Percentiles rank a stretch among this genome's conserved stretches.
These are phyloP conservation scores for Nannizziopsis arthrosporioides DNA, from an alignment of 2,329 filamentous ascomycete species.

Conservation along the genomic window DNA sequence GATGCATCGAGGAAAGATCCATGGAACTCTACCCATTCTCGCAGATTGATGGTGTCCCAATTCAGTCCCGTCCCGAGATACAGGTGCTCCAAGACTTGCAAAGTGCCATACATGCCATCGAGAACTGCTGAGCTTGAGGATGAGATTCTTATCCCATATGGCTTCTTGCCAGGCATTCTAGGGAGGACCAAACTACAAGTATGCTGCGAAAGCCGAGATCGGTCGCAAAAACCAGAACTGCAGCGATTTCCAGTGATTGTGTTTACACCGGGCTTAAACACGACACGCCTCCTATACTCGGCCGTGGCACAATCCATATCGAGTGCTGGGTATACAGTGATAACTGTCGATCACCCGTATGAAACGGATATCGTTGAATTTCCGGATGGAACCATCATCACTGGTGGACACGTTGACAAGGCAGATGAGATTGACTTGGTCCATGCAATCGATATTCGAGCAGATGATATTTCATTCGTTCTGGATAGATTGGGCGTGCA, in stretches of 20 bases:
- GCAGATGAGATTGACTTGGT: constrained; percentile 7
- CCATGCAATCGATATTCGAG: constrained; percentile 11
- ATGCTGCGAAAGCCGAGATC: constrained; percentile 1
- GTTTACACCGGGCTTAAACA: constrained; percentile 8
- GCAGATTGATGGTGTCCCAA: constrained; percentile 13
- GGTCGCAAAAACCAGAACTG: neutral
- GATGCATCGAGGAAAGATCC: constrained; percentile 10
- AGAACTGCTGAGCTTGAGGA: constrained; percentile 8
- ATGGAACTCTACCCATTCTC: constrained; percentile 10
- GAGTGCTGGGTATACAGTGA: constrained; percentile 11
- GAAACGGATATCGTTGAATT: constrained; percentile 18
- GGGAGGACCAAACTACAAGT: constrained; percentile 7
- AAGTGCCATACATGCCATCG: constrained; percentile 9
- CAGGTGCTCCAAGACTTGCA: constrained; percentile 3
- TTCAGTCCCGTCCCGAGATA: constrained; percentile 11
- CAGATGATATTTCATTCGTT: constrained; percentile 12
- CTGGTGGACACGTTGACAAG: neutral
- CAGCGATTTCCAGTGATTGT: constrained; percentile 8
- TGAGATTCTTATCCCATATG: neutral
- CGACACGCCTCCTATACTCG: constrained; percentile 9
- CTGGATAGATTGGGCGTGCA: constrained; percentile 10
- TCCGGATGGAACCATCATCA: constrained; percentile 15
- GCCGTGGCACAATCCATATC: constrained; percentile 10
- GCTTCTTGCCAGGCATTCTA: neutral
- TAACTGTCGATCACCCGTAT: constrained; percentile 18